These are phyloP conservation scores for Ascochyta lentis DNA, from an alignment of 2,329 filamentous ascomycete genomes.

Conservation along the genomic window DNA sequence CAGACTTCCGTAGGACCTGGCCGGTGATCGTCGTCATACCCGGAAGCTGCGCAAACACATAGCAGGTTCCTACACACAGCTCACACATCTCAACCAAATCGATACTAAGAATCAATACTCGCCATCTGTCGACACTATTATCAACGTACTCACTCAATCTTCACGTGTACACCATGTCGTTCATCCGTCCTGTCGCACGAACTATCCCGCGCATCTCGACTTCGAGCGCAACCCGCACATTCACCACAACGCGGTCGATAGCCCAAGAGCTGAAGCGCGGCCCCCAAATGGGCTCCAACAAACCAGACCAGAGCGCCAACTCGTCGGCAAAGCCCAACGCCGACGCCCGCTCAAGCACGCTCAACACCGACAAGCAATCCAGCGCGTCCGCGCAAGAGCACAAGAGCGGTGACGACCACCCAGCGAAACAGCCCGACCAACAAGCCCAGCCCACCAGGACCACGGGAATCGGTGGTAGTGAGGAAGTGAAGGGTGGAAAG, in stretches of 20 bases:
- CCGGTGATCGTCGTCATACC: conserved; percentile 1
- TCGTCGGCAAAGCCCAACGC: conserved; percentile 32
- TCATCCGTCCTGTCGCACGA: conserved; percentile 2
- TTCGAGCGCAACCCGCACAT: conserved; percentile 1
- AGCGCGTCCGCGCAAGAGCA: conserved; percentile 38
- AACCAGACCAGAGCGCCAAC: conserved; percentile 26
- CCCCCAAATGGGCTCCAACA: conserved; percentile 26
- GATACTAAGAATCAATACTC: background rate
- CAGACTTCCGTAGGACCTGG: conserved; percentile 11
- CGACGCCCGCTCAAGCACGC: conserved; percentile 31
- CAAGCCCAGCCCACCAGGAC: conserved; percentile 39
- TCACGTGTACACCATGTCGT: conserved; percentile 9
- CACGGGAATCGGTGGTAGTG: conserved; percentile 43
- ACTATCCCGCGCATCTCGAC: background rate
- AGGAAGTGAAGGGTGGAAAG: conserved; percentile 44
- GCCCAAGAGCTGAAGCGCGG: conserved; percentile 25
- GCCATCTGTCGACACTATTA: background rate
- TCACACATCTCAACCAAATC: background rate
- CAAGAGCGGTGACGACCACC: conserved; percentile 43
- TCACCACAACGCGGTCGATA: conserved; percentile 14
- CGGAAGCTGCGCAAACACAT: background rate
- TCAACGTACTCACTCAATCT: background rate
- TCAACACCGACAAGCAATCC: conserved; percentile 40
- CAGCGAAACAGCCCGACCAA: conserved; percentile 48
- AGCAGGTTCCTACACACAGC: background rate